A percentile compares a stretch with the other conserved stretches of the same genome.
Conservation (phyloP, 805 yeast genomes). For the Candida krabiensis region DNA sequence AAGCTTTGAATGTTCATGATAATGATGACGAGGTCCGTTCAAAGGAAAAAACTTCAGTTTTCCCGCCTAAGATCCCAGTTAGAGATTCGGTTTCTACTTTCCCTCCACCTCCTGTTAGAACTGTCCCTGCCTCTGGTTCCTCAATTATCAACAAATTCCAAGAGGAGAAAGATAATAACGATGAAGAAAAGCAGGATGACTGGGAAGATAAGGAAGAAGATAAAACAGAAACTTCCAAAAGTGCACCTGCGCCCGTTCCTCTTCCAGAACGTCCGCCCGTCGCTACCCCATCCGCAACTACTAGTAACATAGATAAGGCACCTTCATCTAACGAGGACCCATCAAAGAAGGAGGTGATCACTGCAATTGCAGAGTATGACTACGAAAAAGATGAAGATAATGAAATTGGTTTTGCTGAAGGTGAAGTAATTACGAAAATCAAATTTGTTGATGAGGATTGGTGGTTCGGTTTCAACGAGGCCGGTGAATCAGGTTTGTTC, state of each 20-base stretch:
- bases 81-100: slow-evolving; percentile 15
- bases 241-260: slow-evolving; percentile 30
- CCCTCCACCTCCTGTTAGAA: slow-evolving; percentile 23
- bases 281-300: slow-evolving; percentile 15
- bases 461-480: slow-evolving; percentile 47
- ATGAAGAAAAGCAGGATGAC: slow-evolving; percentile 21
- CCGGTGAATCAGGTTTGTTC: slow-evolving; percentile 53
- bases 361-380: slow-evolving; percentile 82
- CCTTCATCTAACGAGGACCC: slow-evolving; percentile 23
- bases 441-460: slow-evolving; percentile 75
- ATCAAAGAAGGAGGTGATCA: slow-evolving; percentile 14
- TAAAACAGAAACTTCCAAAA: slow-evolving; percentile 25
- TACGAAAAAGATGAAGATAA: slow-evolving; percentile 75
- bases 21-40: slow-evolving; percentile 27
- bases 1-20: slow-evolving; percentile 26
- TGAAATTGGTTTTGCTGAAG: slow-evolving; percentile 66
- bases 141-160: slow-evolving; percentile 11
- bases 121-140: slow-evolving; percentile 14
- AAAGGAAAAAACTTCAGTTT: slow-evolving; percentile 14
- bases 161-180: slow-evolving; percentile 19
- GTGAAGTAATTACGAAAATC: slow-evolving; percentile 64
- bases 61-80: slow-evolving; percentile 23
- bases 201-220: slow-evolving; percentile 24
- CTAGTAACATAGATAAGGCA: no score
- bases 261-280: slow-evolving; percentile 12